Evolutionary conservation across 2,329 filamentous ascomycete genomes (phyloP), one percentile per base, ranked within the genome.

Genomic region (Sordariomycetes sp.): DNA sequence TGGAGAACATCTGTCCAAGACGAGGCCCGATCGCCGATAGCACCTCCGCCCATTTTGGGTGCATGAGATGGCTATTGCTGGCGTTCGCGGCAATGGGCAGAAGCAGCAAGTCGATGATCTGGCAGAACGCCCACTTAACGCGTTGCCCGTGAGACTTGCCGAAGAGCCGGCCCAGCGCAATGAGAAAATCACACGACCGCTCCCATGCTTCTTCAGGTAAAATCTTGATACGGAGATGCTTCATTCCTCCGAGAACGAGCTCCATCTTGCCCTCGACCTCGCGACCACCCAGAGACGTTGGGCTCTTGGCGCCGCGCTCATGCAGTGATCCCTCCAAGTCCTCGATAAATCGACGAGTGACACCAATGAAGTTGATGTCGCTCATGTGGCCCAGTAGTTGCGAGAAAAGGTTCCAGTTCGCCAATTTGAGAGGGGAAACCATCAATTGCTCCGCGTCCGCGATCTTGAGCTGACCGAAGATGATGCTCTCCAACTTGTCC

Each of bases 311-410:
- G 4, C 74, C 69, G 28, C 88, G 68, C 14, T 93, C 86, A 49
- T 79, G 79, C 33, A 95, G 78, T 8, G 81, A 82, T 21, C 70
- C 69, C 37, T 87, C 84, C 5, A 98, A 68, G 50, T 96, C 88
- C 20, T 71, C 65, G 30, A 94, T 68, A 51, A 94, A 98, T 31
- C 86, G 79, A 35, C 79, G 75, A 4, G 86, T 79, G 30, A 98
- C 88, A 36, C 80, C 84, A 12, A 76, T 65, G 54, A 98, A 96
- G 51, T 93, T 90, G 43, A 92, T 80, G 29, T 84, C 82, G 58
- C 92, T 95, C 84, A 98, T 94, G 25, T 88, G 82, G n/a, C 93
- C 92, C 1, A 98, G 72, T 4, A 98, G 66, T 48, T 94, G 85
- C 15, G 86, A 82, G 54, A 95, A 95, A 3, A 98, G 78, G 39